Evolutionary conservation across 1,139 yeast genomes (phyloP).

Genomic region (Zygoascus sp.): DNA sequence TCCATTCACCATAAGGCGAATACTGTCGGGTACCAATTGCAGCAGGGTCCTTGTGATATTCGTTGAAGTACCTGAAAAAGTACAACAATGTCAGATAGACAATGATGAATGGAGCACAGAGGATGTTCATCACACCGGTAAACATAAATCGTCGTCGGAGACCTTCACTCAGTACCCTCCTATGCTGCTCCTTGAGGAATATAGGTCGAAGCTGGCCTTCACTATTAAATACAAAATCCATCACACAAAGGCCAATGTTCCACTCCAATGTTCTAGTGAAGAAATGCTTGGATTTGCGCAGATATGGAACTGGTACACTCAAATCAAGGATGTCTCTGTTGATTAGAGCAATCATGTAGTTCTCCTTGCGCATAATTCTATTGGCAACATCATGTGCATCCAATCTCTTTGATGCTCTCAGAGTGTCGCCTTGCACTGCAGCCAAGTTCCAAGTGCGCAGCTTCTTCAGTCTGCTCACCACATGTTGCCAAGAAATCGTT

Average conservation of each 20-base stretch:
- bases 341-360: conserved; percentile 83
- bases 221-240: conserved; percentile 78
- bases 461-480: conserved; percentile 71
- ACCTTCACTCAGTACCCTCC: conserved; percentile 64
- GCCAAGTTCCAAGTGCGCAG: conserved; percentile 77
- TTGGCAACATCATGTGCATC: conserved; percentile 95
- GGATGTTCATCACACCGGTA: conserved; percentile 79
- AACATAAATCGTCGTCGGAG: conserved; percentile 72
- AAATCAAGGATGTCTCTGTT: conserved; percentile 73
- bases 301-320: conserved; percentile 49
- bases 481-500: conserved; percentile 89
- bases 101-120: conserved; percentile 82
- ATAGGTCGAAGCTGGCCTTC: conserved; percentile 78
- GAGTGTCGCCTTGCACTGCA: conserved; percentile 39
- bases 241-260: conserved; percentile 83
- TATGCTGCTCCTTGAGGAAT: conserved; percentile 66
- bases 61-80: conserved; percentile 88
- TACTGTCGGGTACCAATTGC: conserved; percentile 81
- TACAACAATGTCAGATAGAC: conserved; percentile 75
- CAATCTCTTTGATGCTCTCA: conserved; percentile 51
- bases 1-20: conserved; percentile 95
- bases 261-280: conserved; percentile 88
- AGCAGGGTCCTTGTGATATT: conserved; percentile 84
- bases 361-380: conserved; percentile 91
- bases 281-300: conserved; percentile 34